Evolutionary conservation across 140 eudicot genomes (phyloP), one percentile per base, ranked within the genome.

Genomic region (Senecio squalidus): DNA sequence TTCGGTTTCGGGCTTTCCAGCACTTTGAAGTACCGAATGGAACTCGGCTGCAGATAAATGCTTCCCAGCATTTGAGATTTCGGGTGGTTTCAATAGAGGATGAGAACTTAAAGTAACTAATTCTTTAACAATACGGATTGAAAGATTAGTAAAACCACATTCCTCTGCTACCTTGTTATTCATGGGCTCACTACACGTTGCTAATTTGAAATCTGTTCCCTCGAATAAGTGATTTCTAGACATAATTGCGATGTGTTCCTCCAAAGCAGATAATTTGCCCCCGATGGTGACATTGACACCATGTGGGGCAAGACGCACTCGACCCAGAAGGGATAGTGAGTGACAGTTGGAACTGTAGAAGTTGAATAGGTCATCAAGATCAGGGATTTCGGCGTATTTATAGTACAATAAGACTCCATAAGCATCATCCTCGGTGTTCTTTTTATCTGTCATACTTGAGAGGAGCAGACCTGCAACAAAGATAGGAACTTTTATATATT

Each of bases 211-310:
- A 58, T 92, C 98, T 7, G 98, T 92, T 56, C 95, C 92, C 1
- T 73, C 86, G 17, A 92, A 92, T 74, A 82, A 59, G 38, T 63
- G 16, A 62, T 72, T 72, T 4, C 46, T 58, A 23, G 78, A 75
- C 69, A 84, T 62, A 13, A 65, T 7, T 2, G 83, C 82, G 38
- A 92, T 92, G 81, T 92, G 98, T 43, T 76, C 46, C 62, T 87
- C 67, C 47, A 92, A 75, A 18, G 84, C 67, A 5, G 83, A 77
- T 22, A 75, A 49, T 43, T 78, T 82, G 34, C 98, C 98, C 21
- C 98, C 98, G 50, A 92, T 76, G 23, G 97, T 90, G 77, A 83
- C 97, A 62, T 90, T 89, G 75, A 82, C 95, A 77, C 97, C 97
- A 27, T 75, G 54, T 14, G 89, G 80, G 70, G 97, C 76, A 58